phyloP scores from a whole-genome alignment of 345 rosid species.

The Dipteronia dyeriana region DNA sequence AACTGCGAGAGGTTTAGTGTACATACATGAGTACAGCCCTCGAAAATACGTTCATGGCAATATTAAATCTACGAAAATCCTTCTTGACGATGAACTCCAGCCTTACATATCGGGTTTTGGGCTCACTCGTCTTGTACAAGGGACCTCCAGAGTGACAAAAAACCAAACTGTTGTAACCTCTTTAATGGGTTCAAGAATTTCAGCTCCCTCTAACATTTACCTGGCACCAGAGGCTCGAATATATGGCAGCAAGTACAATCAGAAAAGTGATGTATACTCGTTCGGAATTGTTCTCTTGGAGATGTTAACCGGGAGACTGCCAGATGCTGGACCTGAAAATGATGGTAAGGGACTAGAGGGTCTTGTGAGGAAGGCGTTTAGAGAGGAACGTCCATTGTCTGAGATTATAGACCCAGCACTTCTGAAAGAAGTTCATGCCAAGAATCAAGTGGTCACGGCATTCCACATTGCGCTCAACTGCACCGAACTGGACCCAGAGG shows the following conservation, averaged over 20 bases:
- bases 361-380: constrained; percentile 63
- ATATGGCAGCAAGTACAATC: constrained; percentile 64
- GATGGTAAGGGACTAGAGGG: constrained; percentile 67
- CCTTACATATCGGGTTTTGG: constrained; percentile 85
- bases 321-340: constrained; percentile 58
- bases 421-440: constrained; percentile 54
- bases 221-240: constrained; percentile 85
- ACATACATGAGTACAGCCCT: constrained; percentile 79
- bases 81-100: constrained; percentile 78
- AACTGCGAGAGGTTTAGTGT: constrained; percentile 75
- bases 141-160: constrained; percentile 41
- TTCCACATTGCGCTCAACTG: constrained; percentile 88
- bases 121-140: constrained; percentile 55
- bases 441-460: constrained; percentile 65
- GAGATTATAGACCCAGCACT: constrained; percentile 78
- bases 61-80: constrained; percentile 79
- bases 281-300: constrained; percentile 87
- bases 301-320: constrained; percentile 67
- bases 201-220: constrained; percentile 52
- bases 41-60: constrained; percentile 79
- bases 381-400: constrained; percentile 63
- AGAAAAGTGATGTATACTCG: constrained; percentile 86
- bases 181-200: constrained; percentile 42
- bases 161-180: constrained; percentile 45
- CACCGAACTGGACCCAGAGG: constrained; percentile 82